Evolutionary conservation across 2,329 filamentous ascomycete species (phyloP).

Genomic region (Rhytidhysteron rufulum): DNA sequence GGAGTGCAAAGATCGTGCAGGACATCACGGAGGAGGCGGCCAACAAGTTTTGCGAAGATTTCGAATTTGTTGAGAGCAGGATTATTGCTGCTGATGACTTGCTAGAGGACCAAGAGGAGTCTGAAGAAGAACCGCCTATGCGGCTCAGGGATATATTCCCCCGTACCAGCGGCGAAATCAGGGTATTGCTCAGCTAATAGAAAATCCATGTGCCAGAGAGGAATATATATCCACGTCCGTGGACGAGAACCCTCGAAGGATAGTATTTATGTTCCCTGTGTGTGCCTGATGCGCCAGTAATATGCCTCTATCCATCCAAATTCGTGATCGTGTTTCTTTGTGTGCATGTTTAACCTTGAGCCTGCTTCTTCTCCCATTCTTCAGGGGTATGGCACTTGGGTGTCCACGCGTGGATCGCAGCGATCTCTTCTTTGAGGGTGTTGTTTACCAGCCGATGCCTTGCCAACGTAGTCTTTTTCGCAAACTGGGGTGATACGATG

Average conservation of each 20-base stretch:
- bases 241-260: too few relatives aligned
- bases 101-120: conserved; percentile 31
- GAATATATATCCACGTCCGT: too few relatives aligned
- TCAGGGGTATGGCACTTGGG: conserved; percentile 90
- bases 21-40: conserved; percentile 79
- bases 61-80: conserved; percentile 65
- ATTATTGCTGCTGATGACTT: conserved; percentile 58
- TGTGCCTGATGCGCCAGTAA: too few relatives aligned
- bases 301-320: too few relatives aligned
- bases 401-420: conserved; percentile 89
- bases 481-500: conserved; percentile 56
- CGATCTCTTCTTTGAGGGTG: conserved; percentile 81
- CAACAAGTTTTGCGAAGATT: conserved; percentile 78
- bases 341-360: conserved; percentile 22
- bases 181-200: conserved; percentile 57
- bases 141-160: conserved; percentile 57
- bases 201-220: too few relatives aligned
- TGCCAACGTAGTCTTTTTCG: conserved; percentile 65
- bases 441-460: conserved; percentile 83
- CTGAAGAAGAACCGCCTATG: conserved; percentile 33
- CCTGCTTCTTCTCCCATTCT: conserved; percentile 72
- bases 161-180: conserved; percentile 61
- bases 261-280: too few relatives aligned
- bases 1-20: conserved; percentile 67
- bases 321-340: too few relatives aligned